Base-by-base conservation (phyloP, 768 basidiomycete genomes). In the Chalciporus sphaerocephalus region DNA sequence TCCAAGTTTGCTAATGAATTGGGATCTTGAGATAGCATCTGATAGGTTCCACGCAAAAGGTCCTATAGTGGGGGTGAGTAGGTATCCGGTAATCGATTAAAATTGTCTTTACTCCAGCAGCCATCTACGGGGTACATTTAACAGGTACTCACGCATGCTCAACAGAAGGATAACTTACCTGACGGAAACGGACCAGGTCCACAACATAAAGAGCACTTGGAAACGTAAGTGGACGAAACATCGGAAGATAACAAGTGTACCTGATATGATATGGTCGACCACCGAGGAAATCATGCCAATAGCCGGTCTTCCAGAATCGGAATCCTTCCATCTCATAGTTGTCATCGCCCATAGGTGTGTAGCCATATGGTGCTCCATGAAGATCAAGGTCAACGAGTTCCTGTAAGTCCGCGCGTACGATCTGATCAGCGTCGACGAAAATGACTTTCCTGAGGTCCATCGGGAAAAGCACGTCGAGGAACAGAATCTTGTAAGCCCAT, bases 401-500 rank as follows among this genome's bases (percentile, higher is more conserved):
- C 62, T 94, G 83, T 53, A 98, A 69, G 66, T 99, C 95, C n/a
- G 92, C 82, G 3, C 96, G 84, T 7, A 99, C 93, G 48, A 99
- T 98, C 69, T 93, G 92, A 64, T 95, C 92, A 0, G 95, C 95
- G 60, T 98, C 96, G 40, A 99, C 95, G 60, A 99, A 98, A 55
- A 99, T 94, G 51, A 99, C 95, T 64, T 96, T 96, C 71, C 97
- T 94, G 47, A 99, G 80, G 67, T 95, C 91, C 86, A 98, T 93
- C 2, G 96, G 96, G 79, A 99, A 99, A 6, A 98, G 79, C 13
- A 98, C 94, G 57, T 99, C 96, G 13, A 99, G 80, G 79, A 99
- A 99, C 34, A 99, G 83, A 52, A 99, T 99, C 70, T 99, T 98
- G 75, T 98, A 99, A 1, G 91, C 95, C 96, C 96, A 98, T 55